Evolutionary conservation across 2,329 filamentous ascomycete genomes (phyloP).

Genomic region (Cladophialophora immunda): DNA sequence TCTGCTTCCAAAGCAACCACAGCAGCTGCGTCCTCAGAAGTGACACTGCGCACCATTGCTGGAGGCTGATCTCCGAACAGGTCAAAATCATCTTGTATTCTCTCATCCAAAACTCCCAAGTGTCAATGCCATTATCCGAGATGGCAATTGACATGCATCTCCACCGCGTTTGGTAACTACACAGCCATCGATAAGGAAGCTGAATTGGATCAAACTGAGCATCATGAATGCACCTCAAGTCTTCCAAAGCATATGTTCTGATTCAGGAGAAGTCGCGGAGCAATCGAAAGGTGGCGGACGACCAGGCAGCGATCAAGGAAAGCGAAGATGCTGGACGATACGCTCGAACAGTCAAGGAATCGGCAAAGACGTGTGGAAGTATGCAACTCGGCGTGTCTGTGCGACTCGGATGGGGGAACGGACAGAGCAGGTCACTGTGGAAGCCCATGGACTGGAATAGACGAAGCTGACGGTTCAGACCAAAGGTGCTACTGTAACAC

Average conservation of each 20-base stretch:
- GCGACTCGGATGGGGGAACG: slow-evolving; percentile 13
- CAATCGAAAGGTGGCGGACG: slow-evolving; percentile 7
- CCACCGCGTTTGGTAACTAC: not conserved
- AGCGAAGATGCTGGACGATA: slow-evolving; percentile 21
- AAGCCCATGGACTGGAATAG: not conserved
- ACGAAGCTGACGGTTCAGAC: slow-evolving; percentile 7
- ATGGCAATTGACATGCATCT: not conserved
- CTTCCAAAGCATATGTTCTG: not conserved
- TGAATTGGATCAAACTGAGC: not conserved
- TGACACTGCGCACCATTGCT: not conserved
- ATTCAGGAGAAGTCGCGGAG: slow-evolving; percentile 7
- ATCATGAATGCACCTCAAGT: not conserved
- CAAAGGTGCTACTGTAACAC: slow-evolving; percentile 17
- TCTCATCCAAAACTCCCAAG: not conserved
- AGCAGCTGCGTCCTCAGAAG: not conserved
- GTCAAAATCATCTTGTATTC: not conserved
- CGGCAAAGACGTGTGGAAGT: slow-evolving; percentile 28
- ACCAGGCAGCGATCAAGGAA: slow-evolving; percentile 8
- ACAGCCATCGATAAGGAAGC: not conserved
- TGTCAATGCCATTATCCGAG: not conserved
- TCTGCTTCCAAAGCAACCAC: not conserved
- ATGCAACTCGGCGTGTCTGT: slow-evolving; percentile 37
- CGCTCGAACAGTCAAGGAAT: slow-evolving; percentile 26
- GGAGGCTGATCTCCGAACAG: not conserved
- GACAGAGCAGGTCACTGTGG: not conserved